phyloP scores from a whole-genome alignment of 2,329 filamentous ascomycete genomes.

The Penicillium sp. region DNA sequence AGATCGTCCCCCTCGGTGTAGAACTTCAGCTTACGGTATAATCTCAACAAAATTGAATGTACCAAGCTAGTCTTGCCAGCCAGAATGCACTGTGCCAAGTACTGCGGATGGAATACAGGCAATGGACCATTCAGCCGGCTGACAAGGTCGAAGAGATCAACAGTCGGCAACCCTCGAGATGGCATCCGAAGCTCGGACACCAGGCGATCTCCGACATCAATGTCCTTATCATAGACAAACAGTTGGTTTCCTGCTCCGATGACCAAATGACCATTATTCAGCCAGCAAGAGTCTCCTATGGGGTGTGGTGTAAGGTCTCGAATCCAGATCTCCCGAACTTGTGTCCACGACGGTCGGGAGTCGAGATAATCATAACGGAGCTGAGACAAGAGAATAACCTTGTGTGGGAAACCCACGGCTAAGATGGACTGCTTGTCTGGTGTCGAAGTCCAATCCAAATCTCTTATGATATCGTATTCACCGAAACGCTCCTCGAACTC shows the following conservation, averaged over 20 bases:
- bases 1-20: slow-evolving; percentile 75
- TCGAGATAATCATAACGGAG: slow-evolving; percentile 90
- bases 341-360: slow-evolving; percentile 82
- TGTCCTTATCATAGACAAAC: slow-evolving; percentile 75
- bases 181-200: slow-evolving; percentile 54
- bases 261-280: slow-evolving; percentile 77
- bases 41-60: slow-evolving; percentile 65
- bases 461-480: slow-evolving; percentile 69
- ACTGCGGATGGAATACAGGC: slow-evolving; percentile 87
- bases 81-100: slow-evolving; percentile 80
- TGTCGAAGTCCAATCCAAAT: slow-evolving; percentile 91
- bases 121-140: slow-evolving; percentile 81
- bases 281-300: slow-evolving; percentile 90
- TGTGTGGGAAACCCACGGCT: slow-evolving; percentile 86
- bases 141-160: slow-evolving; percentile 76
- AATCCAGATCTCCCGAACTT: slow-evolving; percentile 76
- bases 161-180: slow-evolving; percentile 47
- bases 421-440: slow-evolving; percentile 84
- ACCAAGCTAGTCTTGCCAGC: slow-evolving; percentile 71
- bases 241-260: slow-evolving; percentile 89
- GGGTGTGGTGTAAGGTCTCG: slow-evolving; percentile 79
- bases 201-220: slow-evolving; percentile 61
- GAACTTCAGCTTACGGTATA: slow-evolving; percentile 76
- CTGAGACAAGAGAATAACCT: slow-evolving; percentile 76
- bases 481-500: slow-evolving; percentile 77